Evolutionary conservation across 2,329 filamentous ascomycete species (phyloP).

Genomic region (Calonectria ilicicola): DNA sequence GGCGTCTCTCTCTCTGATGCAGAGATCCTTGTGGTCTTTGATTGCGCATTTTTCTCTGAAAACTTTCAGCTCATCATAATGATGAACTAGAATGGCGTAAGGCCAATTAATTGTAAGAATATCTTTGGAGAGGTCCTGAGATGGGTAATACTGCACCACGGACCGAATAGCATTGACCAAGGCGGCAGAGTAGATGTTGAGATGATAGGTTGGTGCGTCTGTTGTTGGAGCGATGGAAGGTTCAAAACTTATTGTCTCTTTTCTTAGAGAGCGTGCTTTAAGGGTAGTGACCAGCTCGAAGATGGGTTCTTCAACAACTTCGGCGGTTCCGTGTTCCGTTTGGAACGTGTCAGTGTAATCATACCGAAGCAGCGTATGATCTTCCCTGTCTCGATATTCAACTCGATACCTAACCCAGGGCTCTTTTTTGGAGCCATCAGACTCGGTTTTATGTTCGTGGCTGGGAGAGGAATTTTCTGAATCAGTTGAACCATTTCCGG

Average conservation of each 20-base stretch:
- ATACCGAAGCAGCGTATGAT: background rate
- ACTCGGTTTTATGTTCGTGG: background rate
- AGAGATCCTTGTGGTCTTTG: background rate
- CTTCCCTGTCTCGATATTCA: background rate
- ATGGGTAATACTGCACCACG: background rate
- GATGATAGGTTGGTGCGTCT: background rate
- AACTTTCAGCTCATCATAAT: background rate
- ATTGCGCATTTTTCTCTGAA: background rate
- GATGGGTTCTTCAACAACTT: background rate
- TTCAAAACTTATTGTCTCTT: background rate
- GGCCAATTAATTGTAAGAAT: background rate
- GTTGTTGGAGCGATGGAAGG: background rate
- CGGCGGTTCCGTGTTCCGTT: background rate
- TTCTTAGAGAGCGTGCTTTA: background rate
- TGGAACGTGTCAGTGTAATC: background rate
- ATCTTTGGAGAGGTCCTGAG: background rate
- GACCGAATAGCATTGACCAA: background rate
- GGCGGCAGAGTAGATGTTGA: background rate
- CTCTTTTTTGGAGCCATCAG: background rate
- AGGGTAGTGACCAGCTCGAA: background rate
- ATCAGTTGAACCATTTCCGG: background rate
- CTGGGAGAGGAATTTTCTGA: background rate
- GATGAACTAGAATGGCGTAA: background rate
- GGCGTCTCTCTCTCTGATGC: background rate
- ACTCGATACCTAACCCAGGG: background rate